phyloP scores from a whole-genome alignment of 2,329 filamentous ascomycete species.

The Colletotrichum tropicale region DNA sequence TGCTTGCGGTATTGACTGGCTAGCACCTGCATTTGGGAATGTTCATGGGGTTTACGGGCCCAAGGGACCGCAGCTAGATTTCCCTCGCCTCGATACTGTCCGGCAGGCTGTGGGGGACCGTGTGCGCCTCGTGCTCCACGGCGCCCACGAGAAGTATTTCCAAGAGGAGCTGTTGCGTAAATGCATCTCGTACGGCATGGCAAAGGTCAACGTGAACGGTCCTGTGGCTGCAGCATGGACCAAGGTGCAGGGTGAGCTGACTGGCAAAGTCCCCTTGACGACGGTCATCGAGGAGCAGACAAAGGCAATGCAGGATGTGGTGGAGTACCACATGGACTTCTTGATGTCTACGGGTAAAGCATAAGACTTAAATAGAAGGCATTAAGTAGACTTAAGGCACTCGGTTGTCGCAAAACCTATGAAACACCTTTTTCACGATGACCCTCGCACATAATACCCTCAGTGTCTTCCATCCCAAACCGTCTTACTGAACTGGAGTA shows the following conservation, averaged over 20 bases:
- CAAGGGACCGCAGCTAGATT: slow-evolving; percentile 67
- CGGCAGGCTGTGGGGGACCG: not conserved
- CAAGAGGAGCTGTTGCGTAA: not conserved
- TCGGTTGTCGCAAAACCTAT: not conserved
- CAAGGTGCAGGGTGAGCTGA: slow-evolving; percentile 49
- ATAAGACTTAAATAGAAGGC: not conserved
- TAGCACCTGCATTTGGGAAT: slow-evolving; percentile 79
- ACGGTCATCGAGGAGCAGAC: slow-evolving; percentile 52
- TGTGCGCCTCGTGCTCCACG: slow-evolving; percentile 50
- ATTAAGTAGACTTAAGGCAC: not conserved
- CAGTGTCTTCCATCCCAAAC: not conserved
- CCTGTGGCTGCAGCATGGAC: slow-evolving; percentile 53
- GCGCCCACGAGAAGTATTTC: slow-evolving; percentile 28
- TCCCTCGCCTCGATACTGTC: slow-evolving; percentile 32
- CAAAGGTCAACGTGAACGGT: slow-evolving; percentile 54
- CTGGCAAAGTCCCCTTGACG: slow-evolving; percentile 50
- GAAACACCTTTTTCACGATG: not conserved
- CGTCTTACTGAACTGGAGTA: not conserved
- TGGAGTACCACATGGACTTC: slow-evolving; percentile 49
- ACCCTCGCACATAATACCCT: not conserved
- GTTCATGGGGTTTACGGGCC: slow-evolving; percentile 76
- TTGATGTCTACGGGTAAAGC: not conserved
- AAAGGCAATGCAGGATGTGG: slow-evolving; percentile 49
- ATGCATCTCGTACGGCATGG: slow-evolving; percentile 50
- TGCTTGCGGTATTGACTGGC: slow-evolving; percentile 72